Percentiles rank a stretch among this genome's conserved stretches.
phyloP scores from a whole-genome alignment of 352 stramenopile species.

The Globisporangium iwayamae region DNA sequence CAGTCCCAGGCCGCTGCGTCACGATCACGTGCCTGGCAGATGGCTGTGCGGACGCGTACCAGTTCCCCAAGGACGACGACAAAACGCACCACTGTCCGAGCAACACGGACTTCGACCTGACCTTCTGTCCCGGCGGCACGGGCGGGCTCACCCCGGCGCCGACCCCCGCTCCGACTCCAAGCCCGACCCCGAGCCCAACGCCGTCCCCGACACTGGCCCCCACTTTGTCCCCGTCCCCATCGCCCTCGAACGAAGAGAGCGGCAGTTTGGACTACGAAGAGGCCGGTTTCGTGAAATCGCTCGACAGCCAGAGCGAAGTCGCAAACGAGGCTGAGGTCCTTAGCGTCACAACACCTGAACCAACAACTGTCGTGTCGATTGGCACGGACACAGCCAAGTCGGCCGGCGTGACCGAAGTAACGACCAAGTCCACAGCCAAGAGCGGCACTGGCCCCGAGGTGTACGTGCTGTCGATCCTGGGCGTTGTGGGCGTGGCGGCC shows the following conservation, averaged over 20 bases:
- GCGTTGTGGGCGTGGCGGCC: constrained; percentile 38
- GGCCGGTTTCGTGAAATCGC: constrained; percentile 12
- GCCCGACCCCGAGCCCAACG: constrained; percentile 25
- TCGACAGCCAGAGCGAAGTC: constrained; percentile 17
- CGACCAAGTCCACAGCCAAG: constrained; percentile 21
- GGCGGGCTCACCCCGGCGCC: constrained; percentile 29
- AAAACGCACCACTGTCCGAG: constrained; percentile 57
- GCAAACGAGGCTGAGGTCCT: neutral
- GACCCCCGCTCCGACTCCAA: constrained; percentile 26
- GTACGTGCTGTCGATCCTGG: constrained; percentile 31
- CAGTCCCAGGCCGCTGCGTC: constrained; percentile 33
- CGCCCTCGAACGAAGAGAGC: constrained; percentile 16
- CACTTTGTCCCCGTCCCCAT: constrained; percentile 21
- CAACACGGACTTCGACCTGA: constrained; percentile 43
- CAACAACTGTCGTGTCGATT: constrained; percentile 4
- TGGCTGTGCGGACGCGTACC: constrained; percentile 59
- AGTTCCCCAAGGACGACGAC: constrained; percentile 61
- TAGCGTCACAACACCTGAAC: neutral
- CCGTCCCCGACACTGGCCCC: constrained; percentile 30
- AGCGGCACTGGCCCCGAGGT: constrained; percentile 17
- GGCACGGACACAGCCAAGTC: constrained; percentile 9
- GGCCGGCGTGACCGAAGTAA: constrained; percentile 34
- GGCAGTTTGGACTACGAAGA: constrained; percentile 7
- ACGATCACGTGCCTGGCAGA: constrained; percentile 44
- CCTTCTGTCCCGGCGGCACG: constrained; percentile 49